These are phyloP conservation scores for Fusarium sp. DNA, from an alignment of 2,329 filamentous ascomycete genomes.

Conservation along the genomic window DNA sequence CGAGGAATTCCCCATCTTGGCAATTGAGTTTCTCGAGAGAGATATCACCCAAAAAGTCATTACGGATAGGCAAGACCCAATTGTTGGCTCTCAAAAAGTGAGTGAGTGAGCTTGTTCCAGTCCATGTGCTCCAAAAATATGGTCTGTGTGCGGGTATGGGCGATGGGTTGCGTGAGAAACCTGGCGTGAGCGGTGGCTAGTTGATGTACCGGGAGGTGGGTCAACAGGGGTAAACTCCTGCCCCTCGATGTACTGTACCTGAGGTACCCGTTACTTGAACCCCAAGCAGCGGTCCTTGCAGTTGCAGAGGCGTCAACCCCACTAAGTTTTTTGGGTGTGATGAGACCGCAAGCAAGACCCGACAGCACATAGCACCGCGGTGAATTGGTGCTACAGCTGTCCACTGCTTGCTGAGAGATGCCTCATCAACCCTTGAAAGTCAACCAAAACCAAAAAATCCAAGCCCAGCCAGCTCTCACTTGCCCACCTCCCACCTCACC, in stretches of 20 bases:
- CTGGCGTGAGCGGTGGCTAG: conserved; percentile 31
- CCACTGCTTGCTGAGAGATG: conserved; percentile 34
- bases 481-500: conserved; percentile 40
- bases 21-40: conserved; percentile 3
- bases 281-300: conserved; percentile 19
- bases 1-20: conserved; percentile 5
- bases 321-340: conserved; percentile 40
- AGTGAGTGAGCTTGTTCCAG: conserved; percentile 4
- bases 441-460: conserved; percentile 42
- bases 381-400: conserved; percentile 7
- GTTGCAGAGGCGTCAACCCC: conserved; percentile 34
- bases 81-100: conserved; percentile 11
- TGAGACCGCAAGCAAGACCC: conserved; percentile 15
- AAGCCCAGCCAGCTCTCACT: conserved; percentile 43
- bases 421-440: conserved; percentile 41
- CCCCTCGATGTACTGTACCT: conserved; percentile 28
- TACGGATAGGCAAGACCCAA: neutral
- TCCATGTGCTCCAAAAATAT: conserved; percentile 12
- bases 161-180: conserved; percentile 18
- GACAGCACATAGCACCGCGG: conserved; percentile 18
- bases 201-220: conserved; percentile 28
- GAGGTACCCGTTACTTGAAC: conserved; percentile 31
- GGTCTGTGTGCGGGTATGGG: neutral
- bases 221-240: conserved; percentile 17
- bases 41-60: neutral